A percentile compares a stretch with the other conserved stretches of the same genome.
phyloP scores from a whole-genome alignment of 1,139 yeast genomes.

The Lodderomyces metapsilosis region DNA sequence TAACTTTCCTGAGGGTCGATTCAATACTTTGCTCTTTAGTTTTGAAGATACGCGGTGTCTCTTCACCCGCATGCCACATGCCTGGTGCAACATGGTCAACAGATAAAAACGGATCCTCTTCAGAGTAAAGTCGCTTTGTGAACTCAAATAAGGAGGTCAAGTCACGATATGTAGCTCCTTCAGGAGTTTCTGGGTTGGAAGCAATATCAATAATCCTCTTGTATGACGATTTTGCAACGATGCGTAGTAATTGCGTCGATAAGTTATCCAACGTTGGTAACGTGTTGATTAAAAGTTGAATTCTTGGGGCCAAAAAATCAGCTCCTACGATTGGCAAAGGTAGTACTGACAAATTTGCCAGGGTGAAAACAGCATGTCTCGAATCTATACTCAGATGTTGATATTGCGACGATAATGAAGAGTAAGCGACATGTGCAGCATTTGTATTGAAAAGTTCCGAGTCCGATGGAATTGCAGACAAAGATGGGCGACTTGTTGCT shows the following conservation, averaged over 20 bases:
- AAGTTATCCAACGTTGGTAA: constrained; percentile 73
- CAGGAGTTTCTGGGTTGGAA: constrained; percentile 67
- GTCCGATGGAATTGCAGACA: constrained; percentile 33
- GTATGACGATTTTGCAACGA: constrained; percentile 68
- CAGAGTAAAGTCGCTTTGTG: constrained; percentile 60
- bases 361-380: constrained; percentile 33
- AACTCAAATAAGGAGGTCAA: constrained; percentile 75
- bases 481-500: constrained; percentile 16
- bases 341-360: constrained; percentile 56
- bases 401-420: constrained; percentile 37
- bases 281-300: constrained; percentile 61
- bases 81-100: constrained; percentile 64
- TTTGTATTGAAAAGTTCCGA: constrained; percentile 44
- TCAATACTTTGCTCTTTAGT: constrained; percentile 66
- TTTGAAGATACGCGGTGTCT: constrained; percentile 55
- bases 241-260: constrained; percentile 68
- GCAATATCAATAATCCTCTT: constrained; percentile 72
- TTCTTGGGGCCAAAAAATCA: constrained; percentile 55
- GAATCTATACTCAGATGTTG: constrained; percentile 8
- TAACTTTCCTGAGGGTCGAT: constrained; percentile 75
- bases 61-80: constrained; percentile 62
- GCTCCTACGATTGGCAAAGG: constrained; percentile 59
- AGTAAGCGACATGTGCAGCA: constrained; percentile 44
- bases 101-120: constrained; percentile 65
- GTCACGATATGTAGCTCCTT: constrained; percentile 73